Percentiles rank a stretch among this genome's conserved stretches.
Evolutionary conservation across 2,329 filamentous ascomycete species (phyloP).

Genomic region (Penicillium janthinellum): DNA sequence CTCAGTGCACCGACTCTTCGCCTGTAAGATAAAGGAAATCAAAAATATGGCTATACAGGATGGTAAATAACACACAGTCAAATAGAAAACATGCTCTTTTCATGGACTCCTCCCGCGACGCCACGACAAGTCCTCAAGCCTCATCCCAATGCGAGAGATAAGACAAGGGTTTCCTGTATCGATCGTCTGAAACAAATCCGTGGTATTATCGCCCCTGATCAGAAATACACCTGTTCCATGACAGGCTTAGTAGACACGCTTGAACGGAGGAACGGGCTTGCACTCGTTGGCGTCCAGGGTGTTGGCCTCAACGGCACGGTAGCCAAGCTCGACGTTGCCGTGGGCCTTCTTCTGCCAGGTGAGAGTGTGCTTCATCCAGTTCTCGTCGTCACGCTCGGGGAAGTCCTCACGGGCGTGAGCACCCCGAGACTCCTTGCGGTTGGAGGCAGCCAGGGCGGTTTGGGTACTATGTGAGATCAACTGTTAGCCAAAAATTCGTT

Average conservation of each 20-base stretch:
- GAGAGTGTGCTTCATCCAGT: constrained; percentile 99
- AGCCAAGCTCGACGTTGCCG: constrained; percentile 79
- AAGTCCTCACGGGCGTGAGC: constrained; percentile 96
- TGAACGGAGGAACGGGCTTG: constrained; percentile 94
- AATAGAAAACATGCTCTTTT: constrained; percentile 38
- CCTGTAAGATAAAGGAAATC: constrained; percentile 31
- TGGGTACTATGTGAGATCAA: constrained; percentile 62
- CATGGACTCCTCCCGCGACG: constrained; percentile 24
- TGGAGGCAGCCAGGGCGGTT: constrained; percentile 86
- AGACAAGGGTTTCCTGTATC: constrained; percentile 8
- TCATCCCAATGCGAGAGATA: constrained; percentile 3
- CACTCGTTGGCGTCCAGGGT: constrained; percentile 96
- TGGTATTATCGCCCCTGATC: constrained; percentile 16
- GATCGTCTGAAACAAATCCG: constrained; percentile 24
- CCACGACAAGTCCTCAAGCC: constrained; percentile 11
- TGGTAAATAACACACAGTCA: constrained; percentile 39
- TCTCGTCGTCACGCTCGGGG: constrained; percentile 90
- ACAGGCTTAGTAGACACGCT: constrained; percentile 58
- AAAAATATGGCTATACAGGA: constrained; percentile 43
- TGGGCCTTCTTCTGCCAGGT: constrained; percentile 94
- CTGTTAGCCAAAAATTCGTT: constrained; percentile 11
- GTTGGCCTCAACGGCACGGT: constrained; percentile 77
- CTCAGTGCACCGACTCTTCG: constrained; percentile 41
- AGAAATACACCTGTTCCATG: not conserved
- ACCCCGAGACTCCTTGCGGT: constrained; percentile 95